phyloP scores from a whole-genome alignment of 2,329 filamentous ascomycete species.

The Phaeoacremonium minimum region DNA sequence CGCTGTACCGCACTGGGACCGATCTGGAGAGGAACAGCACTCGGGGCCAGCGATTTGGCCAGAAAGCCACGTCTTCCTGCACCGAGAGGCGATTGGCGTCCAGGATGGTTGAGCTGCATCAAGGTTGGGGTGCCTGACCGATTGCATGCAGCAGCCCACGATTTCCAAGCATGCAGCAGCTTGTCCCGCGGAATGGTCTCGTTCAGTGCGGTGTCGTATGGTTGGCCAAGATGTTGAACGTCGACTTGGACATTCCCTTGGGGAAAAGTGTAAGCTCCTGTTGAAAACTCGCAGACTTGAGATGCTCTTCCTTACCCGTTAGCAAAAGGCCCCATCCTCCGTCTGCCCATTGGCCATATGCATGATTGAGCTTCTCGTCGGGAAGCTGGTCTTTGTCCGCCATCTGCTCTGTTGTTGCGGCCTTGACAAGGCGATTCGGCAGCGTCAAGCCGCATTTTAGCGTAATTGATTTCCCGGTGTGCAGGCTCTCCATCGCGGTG shows the following conservation, averaged over 20 bases:
- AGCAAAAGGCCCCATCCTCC: conserved; percentile 49
- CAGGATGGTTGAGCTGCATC: conserved; percentile 59
- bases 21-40: conserved; percentile 34
- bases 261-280: too few relatives aligned
- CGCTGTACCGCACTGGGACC: conserved; percentile 29
- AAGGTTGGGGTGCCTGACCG: conserved; percentile 51
- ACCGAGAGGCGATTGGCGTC: conserved; percentile 39
- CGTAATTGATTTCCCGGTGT: conserved; percentile 41
- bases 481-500: too few relatives aligned
- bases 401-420: conserved; percentile 45
- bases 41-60: conserved; percentile 38
- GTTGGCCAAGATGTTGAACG: conserved; percentile 25
- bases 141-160: conserved; percentile 44
- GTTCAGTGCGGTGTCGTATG: conserved; percentile 25
- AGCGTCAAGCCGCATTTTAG: conserved; percentile 51
- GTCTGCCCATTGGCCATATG: conserved; percentile 49
- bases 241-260: conserved; percentile 43
- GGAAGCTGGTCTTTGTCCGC: conserved; percentile 37
- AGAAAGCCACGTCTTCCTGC: conserved; percentile 37
- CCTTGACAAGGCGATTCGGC: conserved; percentile 48
- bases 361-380: conserved; percentile 30
- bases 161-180: conserved; percentile 29
- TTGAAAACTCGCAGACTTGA: too few relatives aligned
- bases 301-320: too few relatives aligned
- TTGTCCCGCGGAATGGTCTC: conserved; percentile 20